Conservation (phyloP, 495 filamentous ascomycete genomes). For the Oidiodendron maius region DNA sequence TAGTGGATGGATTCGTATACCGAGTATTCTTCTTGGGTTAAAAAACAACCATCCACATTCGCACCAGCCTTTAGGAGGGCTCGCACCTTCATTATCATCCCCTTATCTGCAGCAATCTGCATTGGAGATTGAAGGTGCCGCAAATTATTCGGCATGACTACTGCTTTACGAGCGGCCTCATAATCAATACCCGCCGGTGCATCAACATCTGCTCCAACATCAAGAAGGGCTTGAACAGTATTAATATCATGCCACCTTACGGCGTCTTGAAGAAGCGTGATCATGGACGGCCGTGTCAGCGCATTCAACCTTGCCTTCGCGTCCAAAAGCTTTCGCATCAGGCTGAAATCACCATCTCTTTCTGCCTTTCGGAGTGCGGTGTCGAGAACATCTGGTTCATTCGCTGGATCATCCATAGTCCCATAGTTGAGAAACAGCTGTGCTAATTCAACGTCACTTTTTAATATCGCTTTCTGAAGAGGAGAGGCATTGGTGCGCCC, state of each 20-base stretch:
- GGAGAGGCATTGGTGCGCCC: too few relatives aligned
- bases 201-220: constrained; percentile 20
- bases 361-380: too few relatives aligned
- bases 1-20: too few relatives aligned
- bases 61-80: constrained; percentile 5
- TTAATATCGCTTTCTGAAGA: constrained; percentile 5
- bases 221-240: constrained; percentile 16
- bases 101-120: constrained; percentile 5
- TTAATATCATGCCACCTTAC: background rate
- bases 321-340: constrained; percentile 10
- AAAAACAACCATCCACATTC: constrained; percentile 6
- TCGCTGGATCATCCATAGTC: constrained; percentile 11
- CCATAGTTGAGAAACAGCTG: constrained; percentile 20
- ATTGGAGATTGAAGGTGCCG: constrained; percentile 5
- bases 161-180: constrained; percentile 7
- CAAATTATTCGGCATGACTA: background rate
- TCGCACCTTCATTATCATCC: constrained; percentile 9
- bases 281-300: constrained; percentile 6
- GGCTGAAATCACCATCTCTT: constrained; percentile 5
- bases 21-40: background rate
- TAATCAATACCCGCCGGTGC: constrained; percentile 8
- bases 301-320: constrained; percentile 6
- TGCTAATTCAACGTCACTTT: constrained; percentile 13
- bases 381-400: constrained; percentile 13
- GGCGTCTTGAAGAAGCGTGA: constrained; percentile 7